Percentiles rank a stretch among this genome's conserved stretches.
Evolutionary conservation across 345 rosid genomes (phyloP).

Genomic region (Pistacia atlantica): DNA sequence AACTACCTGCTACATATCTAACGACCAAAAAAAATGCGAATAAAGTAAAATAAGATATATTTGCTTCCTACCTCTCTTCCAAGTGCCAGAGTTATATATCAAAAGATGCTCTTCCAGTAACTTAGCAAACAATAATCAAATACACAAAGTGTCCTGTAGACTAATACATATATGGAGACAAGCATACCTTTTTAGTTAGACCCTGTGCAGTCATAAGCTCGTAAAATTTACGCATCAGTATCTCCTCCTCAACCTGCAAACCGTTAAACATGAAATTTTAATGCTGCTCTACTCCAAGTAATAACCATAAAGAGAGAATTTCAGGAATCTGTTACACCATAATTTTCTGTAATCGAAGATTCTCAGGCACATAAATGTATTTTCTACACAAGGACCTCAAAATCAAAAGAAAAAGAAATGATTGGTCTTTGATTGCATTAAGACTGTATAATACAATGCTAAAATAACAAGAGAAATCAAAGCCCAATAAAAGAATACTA

Average conservation of each 20-base stretch:
- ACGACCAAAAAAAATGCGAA: neutral
- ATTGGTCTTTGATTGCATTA: no score
- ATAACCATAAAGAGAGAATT: no score
- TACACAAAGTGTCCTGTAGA: neutral
- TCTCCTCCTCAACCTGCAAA: conserved; percentile 77
- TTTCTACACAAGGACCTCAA: no score
- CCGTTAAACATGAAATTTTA: neutral
- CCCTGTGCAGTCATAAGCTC: conserved; percentile 53
- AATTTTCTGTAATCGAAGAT: no score
- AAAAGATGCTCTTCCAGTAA: neutral
- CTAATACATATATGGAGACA: neutral
- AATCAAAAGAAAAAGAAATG: no score
- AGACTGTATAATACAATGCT: no score
- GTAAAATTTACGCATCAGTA: conserved; percentile 74
- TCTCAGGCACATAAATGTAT: no score
- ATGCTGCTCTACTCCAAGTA: no score
- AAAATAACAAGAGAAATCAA: neutral
- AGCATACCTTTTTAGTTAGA: conserved; percentile 49
- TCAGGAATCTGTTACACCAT: no score
- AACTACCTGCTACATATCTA: neutral
- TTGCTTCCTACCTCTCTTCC: neutral
- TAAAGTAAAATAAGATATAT: neutral
- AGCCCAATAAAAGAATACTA: neutral
- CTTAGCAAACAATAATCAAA: neutral
- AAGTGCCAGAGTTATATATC: no score